Percentiles rank a stretch among this genome's conserved stretches.
Conservation (phyloP, 768 basidiomycete species). For the Mycena floridula region DNA sequence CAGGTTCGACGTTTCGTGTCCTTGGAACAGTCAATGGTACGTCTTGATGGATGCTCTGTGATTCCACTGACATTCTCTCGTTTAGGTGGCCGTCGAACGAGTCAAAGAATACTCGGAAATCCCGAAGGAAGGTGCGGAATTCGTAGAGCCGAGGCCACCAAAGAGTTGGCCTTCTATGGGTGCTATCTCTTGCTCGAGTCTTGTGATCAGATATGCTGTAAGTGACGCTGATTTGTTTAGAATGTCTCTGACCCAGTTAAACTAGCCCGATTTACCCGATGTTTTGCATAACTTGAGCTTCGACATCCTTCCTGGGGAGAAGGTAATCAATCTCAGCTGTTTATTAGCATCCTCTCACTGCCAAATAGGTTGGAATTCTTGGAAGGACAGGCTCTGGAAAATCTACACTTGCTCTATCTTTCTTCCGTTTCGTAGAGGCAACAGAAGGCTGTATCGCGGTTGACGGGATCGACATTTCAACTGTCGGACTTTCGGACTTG, state of each 20-base stretch:
- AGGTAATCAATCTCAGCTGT: slow-evolving; percentile 34
- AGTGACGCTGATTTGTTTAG: slow-evolving; percentile 16
- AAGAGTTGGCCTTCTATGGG: slow-evolving; percentile 74
- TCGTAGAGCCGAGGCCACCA: slow-evolving; percentile 79
- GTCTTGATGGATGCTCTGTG: slow-evolving; percentile 2
- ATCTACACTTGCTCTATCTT: slow-evolving; percentile 75
- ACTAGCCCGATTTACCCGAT: slow-evolving; percentile 79
- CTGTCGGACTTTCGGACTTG: slow-evolving; percentile 77
- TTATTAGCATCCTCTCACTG: neutral
- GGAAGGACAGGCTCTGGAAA: slow-evolving; percentile 75
- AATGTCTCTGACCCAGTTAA: neutral
- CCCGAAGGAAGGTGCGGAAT: slow-evolving; percentile 72
- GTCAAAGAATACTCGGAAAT: slow-evolving; percentile 89
- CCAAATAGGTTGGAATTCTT: slow-evolving; percentile 54
- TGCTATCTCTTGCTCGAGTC: slow-evolving; percentile 62
- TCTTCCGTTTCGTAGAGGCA: slow-evolving; percentile 90
- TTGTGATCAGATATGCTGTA: slow-evolving; percentile 76
- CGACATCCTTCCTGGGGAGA: slow-evolving; percentile 66
- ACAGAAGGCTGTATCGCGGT: slow-evolving; percentile 67
- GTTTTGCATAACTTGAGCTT: slow-evolving; percentile 81
- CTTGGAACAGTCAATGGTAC: slow-evolving; percentile 88
- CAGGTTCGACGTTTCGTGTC: slow-evolving; percentile 76
- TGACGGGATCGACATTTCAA: slow-evolving; percentile 75
- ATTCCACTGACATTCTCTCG: neutral
- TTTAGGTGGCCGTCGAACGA: slow-evolving; percentile 76